These are phyloP conservation scores for Sporothrix euskadiensis DNA, from an alignment of 2,329 filamentous ascomycete species.

Conservation along the genomic window DNA sequence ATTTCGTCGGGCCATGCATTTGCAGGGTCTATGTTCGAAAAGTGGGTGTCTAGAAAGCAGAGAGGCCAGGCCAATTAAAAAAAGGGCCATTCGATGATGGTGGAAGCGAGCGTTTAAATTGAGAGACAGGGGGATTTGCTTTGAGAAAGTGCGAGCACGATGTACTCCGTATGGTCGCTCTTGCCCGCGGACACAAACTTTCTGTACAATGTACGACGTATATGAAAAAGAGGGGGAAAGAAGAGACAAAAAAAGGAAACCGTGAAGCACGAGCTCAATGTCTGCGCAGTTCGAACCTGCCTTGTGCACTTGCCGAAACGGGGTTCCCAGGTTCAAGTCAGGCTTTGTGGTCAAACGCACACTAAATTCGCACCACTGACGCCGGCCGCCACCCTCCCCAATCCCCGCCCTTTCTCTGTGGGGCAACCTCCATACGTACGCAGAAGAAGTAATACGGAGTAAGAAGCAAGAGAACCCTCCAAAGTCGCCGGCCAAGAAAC, in stretches of 20 bases:
- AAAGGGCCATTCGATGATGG: slow-evolving; percentile 2
- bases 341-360: not conserved
- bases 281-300: not conserved
- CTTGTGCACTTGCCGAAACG: slow-evolving; percentile 15
- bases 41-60: not conserved
- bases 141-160: not conserved
- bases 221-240: no score
- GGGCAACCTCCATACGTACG: not conserved
- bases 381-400: not conserved
- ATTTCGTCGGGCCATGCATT: slow-evolving; percentile 16
- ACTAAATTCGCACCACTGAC: not conserved
- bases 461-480: not conserved
- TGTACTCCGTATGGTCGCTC: not conserved
- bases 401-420: slow-evolving; percentile 11
- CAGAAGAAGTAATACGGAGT: no score
- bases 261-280: not conserved
- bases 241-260: not conserved
- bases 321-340: not conserved
- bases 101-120: not conserved
- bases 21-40: slow-evolving; percentile 13
- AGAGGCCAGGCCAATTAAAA: not conserved
- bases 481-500: not conserved
- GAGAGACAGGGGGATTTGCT: not conserved
- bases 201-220: no score
- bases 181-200: not conserved